phyloP scores from a whole-genome alignment of 73 alveolate genomes.

The Tetrahymena thermophila region DNA sequence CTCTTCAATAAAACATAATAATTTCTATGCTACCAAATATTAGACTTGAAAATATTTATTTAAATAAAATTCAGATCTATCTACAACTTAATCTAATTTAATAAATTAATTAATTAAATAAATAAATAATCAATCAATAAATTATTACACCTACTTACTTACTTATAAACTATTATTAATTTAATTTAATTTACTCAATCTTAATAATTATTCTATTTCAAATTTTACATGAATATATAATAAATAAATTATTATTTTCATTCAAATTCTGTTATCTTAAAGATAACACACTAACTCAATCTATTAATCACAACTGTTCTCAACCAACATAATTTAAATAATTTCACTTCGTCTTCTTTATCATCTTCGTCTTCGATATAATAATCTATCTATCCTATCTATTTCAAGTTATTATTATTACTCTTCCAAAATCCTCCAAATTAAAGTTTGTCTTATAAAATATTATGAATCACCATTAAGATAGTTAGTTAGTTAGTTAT shows the following conservation, averaged over 20 bases:
- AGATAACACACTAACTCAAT: background rate
- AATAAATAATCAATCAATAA: background rate
- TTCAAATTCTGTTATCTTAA: background rate
- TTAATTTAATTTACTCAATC: background rate
- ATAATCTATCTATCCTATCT: background rate
- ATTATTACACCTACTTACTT: background rate
- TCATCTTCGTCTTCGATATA: background rate
- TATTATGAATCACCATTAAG: no score
- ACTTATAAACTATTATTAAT: background rate
- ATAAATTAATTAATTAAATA: no score
- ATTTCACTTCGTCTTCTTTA: background rate
- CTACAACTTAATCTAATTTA: no score
- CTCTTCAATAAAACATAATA: background rate
- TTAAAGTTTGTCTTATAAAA: background rate
- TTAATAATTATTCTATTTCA: background rate
- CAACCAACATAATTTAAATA: background rate
- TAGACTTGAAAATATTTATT: no score
- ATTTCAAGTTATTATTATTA: background rate
- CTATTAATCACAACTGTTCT: background rate
- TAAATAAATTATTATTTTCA: background rate
- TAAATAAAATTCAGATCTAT: no score
- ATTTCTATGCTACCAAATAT: no score
- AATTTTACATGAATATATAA: background rate
- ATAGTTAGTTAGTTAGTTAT: no score
- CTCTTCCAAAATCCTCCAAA: background rate